Evolutionary conservation across 2,329 filamentous ascomycete genomes (phyloP).

Genomic region (Trichoderma sp.): DNA sequence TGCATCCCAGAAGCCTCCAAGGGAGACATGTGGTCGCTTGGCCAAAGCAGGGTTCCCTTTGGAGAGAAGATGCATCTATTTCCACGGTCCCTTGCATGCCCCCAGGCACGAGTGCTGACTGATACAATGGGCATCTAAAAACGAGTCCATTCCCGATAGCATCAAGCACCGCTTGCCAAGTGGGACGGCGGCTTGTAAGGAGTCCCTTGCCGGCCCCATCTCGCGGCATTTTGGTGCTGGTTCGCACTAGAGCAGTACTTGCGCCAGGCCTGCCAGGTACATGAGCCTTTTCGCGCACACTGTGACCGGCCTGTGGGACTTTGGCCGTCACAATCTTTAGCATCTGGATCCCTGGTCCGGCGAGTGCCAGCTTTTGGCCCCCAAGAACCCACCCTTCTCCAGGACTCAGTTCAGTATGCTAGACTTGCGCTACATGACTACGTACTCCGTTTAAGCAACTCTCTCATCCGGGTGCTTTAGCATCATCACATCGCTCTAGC

Average conservation of each 20-base stretch:
- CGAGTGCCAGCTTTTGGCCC: not conserved
- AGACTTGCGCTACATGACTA: not conserved
- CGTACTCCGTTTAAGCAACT: not conserved
- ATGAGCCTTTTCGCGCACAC: not conserved
- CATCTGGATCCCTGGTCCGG: not conserved
- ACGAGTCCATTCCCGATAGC: not conserved
- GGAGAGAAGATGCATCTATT: not conserved
- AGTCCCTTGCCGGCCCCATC: not conserved
- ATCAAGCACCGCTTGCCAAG: not conserved
- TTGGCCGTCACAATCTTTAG: not conserved
- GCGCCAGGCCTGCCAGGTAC: not conserved
- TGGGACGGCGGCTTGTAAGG: conserved; percentile 4
- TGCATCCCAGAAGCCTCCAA: not conserved
- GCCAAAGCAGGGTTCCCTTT: not conserved
- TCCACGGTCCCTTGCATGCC: not conserved
- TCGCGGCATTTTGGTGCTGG: not conserved
- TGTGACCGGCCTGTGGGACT: not conserved
- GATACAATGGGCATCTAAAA: not conserved
- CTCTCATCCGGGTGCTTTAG: not conserved
- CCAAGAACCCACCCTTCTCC: not conserved
- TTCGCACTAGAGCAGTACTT: not conserved
- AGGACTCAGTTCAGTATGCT: not conserved
- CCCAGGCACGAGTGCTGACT: not conserved
- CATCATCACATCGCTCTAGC: not conserved
- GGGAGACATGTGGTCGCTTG: conserved; percentile 1